These are phyloP conservation scores for Alternaria sp. DNA, from an alignment of 2,329 filamentous ascomycete genomes.

Conservation along the genomic window DNA sequence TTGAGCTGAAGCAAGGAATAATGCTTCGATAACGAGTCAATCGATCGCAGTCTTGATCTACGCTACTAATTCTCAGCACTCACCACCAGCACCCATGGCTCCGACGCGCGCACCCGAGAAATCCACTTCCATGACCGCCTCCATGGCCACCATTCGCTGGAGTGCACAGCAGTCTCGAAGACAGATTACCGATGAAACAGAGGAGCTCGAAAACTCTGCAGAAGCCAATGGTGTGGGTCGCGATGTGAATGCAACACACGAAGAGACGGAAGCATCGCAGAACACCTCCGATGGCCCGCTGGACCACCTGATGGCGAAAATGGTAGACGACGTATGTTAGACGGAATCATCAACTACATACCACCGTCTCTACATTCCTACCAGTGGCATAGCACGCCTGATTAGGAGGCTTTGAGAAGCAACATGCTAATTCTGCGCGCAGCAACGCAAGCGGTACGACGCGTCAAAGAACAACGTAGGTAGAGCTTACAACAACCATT, in stretches of 20 bases:
- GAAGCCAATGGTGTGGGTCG: conserved; percentile 14
- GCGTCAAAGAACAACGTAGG: conserved; percentile 28
- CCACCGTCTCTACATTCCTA: background rate
- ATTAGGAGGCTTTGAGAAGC: background rate
- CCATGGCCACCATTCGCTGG: conserved; percentile 16
- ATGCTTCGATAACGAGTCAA: background rate
- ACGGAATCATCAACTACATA: background rate
- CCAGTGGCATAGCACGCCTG: background rate
- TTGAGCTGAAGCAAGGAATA: background rate
- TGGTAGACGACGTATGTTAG: conserved; percentile 35
- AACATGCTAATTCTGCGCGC: background rate
- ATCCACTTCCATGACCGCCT: conserved; percentile 9
- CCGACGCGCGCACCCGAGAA: conserved; percentile 21
- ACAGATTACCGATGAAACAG: conserved; percentile 6
- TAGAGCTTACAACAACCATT: conserved; percentile 27
- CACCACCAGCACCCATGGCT: conserved; percentile 23
- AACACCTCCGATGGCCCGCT: conserved; percentile 15
- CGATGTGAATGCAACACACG: conserved; percentile 7
- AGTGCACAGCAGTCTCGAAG: conserved; percentile 16
- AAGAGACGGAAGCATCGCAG: conserved; percentile 14
- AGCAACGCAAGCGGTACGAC: conserved; percentile 42
- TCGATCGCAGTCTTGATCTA: conserved; percentile 8
- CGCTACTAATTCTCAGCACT: conserved; percentile 28
- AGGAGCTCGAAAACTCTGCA: conserved; percentile 13
- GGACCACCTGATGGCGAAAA: conserved; percentile 29